Evolutionary conservation across 2,329 filamentous ascomycete species (phyloP), one percentile per base, ranked within the genome.

Genomic region (Alternaria angustiovoidea): DNA sequence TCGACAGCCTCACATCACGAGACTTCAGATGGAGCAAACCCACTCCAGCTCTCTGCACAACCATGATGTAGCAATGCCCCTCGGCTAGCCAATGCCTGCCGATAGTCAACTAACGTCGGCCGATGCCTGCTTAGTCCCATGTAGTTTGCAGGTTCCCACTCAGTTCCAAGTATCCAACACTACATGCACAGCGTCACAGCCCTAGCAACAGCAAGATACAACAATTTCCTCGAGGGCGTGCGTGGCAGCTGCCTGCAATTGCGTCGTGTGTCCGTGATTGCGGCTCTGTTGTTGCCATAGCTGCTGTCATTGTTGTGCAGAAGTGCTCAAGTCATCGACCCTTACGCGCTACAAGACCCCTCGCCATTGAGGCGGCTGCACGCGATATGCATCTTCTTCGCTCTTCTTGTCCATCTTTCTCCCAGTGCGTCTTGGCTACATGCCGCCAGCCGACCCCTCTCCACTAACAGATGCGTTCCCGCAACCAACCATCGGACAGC

Each of bases 351-450:
- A 46, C 48, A 39, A 47, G 52, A 54, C 47, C n/a, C 38, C 54
- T 52, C 54, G 61, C 61, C 52, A 59, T 55, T 66, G 55, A 44
- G 57, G 62, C 59, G 59, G 47, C 59, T 68, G 65, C 62, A 64
- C 59, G 65, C 63, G 54, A 64, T 64, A 65, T 63, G 63, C 64
- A 56, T 60, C 53, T 43, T 59, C 47, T 39, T 52, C 54, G 46
- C 41, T 49, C 51, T 44, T 32, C 43, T 52, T 61, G 39, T 53
- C 64, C 41, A 59, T 54, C 43, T 44, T 65, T 65, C 59, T 48
- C 62, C 44, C 54, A 66, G 54, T 65, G 65, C 61, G 46, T 52
- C 67, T 71, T 71, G 68, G 68, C 68, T 59, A 22, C 59, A 60
- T 66, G 66, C 63, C 63, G 66, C 61, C 64, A 61, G 65, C 61